Evolutionary conservation across 768 basidiomycete genomes (phyloP), one percentile per base, ranked within the genome.

Genomic region (Russula sp.): DNA sequence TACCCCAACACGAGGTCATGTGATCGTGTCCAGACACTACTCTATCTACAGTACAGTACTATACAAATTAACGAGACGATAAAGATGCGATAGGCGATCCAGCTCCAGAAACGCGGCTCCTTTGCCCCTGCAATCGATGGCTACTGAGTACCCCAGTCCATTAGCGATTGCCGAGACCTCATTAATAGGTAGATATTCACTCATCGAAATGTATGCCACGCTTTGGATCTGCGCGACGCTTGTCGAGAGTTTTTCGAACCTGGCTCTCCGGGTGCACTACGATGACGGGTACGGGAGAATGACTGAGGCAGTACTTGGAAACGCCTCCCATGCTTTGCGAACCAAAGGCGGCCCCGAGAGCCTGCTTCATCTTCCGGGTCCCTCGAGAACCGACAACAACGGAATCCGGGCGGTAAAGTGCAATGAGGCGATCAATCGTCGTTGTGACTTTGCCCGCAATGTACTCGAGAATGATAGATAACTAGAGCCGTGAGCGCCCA

Each of bases 241-340:
- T 96, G 69, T 89, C 92, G 50, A 89, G 77, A 0, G 85, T 84
- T 73, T 95, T 95, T 66, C 84, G 83, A 34, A 94, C 86, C 70
- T 94, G 93, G 42, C 90, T 81, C 69, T 93, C 91, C 2, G 94
- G 92, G 3, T 93, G 82, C 47, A 98, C 94, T 56, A 98, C 96
- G 65, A 98, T 94, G 68, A 97, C 91, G 2, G 96, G 96, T 0
- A 99, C 93, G 1, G 96, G 94, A 0, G 93, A 94, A 71, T 91
- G 94, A 18, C 89, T 88, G 48, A 97, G 83, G 65, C 90, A 92
- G 71, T 91, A 85, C 72, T 80, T 79, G 0, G 81, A 81, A 7
- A 88, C 84, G 27, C 83, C 84, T 13, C 87, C 88, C 68, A 89
- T 82, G 13, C 77, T 84, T 51, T 79, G 77, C 54, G 78, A 75